Evolutionary conservation across 257 asterid species (phyloP), one percentile per base, ranked within the genome.

Genomic region (Leptodermis oblonga): DNA sequence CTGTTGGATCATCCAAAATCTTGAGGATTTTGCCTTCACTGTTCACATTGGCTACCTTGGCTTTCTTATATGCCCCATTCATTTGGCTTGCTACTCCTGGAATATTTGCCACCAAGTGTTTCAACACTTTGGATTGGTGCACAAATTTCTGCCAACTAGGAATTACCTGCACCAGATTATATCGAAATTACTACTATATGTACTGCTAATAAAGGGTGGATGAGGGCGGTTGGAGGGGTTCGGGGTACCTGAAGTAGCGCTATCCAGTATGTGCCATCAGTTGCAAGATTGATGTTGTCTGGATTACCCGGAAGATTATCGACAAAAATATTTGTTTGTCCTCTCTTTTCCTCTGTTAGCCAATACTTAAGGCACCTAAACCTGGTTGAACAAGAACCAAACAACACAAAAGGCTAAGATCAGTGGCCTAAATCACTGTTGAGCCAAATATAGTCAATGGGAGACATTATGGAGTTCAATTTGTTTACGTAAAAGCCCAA

Each of bases 231-330:
- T n/a, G n/a, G n/a, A n/a, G n/a, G n/a, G n/a, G n/a, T n/a, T n/a
- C n/a, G n/a, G n/a, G 15, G 28, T 76, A 87, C 92, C 89, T 85
- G 74, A 67, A 88, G 0, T 60, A 86, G 62, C 20, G 96, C 92
- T 31, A 90, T 81, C 97, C 95, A 86, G 53, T 82, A 90, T 0
- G 91, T 86, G 49, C 89, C 88, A 85, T 90, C 95, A 22, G 88
- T 87, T 25, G 92, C 92, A 69, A 90, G 89, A 62, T 88, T 88
- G 65, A 90, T 81, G 84, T 88, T 84, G 42, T 86, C 96, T 1
- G 96, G 96, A 43, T 63, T 78, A 3, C 84, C 86, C 0, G 87
- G 86, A 41, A 91, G 93, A 74, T 77, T 82, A 48, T 86, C 88
- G 0, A 87, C 49, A 74, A 89, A 81, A 4, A 84, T 69, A 74